phyloP scores from a whole-genome alignment of 2,329 filamentous ascomycete genomes.

The Neonectria sp. region DNA sequence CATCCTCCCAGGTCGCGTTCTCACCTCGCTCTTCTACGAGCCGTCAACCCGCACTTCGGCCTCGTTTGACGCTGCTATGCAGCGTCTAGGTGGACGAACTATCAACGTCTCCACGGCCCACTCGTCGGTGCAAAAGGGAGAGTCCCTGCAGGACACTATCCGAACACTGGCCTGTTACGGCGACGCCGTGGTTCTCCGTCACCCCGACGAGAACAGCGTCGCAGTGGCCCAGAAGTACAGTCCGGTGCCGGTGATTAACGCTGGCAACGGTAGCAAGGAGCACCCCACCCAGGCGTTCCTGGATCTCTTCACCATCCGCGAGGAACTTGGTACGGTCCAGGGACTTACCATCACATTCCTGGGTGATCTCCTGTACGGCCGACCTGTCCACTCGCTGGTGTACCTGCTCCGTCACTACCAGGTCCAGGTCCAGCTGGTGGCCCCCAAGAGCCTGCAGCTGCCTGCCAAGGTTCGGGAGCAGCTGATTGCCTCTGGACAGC shows the following conservation, averaged over 20 bases:
- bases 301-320: constrained; percentile 97
- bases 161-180: constrained; percentile 95
- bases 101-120: constrained; percentile 85
- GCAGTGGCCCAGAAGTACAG: constrained; percentile 89
- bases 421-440: constrained; percentile 92
- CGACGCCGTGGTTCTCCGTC: constrained; percentile 95
- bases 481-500: constrained; percentile 81
- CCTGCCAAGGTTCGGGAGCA: constrained; percentile 81
- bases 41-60: constrained; percentile 95
- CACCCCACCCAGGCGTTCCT: constrained; percentile 98
- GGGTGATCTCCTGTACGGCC: constrained; percentile 92
- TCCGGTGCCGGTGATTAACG: constrained; percentile 94
- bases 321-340: constrained; percentile 95
- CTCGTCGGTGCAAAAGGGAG: constrained; percentile 94
- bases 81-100: constrained; percentile 91
- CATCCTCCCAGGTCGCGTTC: constrained; percentile 86
- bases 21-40: constrained; percentile 97
- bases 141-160: constrained; percentile 93
- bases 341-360: constrained; percentile 96
- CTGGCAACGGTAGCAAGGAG: constrained; percentile 94
- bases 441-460: constrained; percentile 83
- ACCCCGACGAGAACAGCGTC: constrained; percentile 86
- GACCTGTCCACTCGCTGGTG: constrained; percentile 94
- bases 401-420: constrained; percentile 97
- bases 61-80: constrained; percentile 98